Conservation (phyloP, 1,139 yeast genomes). For the Candida dubliniensis region DNA sequence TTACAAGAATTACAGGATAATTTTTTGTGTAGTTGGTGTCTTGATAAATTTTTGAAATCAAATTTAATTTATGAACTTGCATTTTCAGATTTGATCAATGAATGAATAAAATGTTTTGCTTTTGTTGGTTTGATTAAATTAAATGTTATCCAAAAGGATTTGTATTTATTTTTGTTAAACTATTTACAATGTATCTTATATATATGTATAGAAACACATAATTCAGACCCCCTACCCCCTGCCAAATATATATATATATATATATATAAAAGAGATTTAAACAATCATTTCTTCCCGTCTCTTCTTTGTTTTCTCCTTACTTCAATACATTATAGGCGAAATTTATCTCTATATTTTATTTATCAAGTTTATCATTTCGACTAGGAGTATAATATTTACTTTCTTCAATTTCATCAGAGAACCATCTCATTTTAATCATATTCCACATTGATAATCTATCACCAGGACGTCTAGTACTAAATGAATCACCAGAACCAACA, state of each 20-base stretch:
- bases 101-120: conserved; percentile 1
- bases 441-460: conserved; percentile 41
- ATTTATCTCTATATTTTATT: too few species aligned
- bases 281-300: too few species aligned
- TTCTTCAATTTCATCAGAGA: conserved; percentile 14
- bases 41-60: conserved; percentile 36
- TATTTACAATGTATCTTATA: conserved; percentile 1
- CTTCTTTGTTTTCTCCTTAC: too few species aligned
- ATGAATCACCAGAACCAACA: conserved; percentile 66
- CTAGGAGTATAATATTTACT: conserved; percentile 14
- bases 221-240: too few species aligned
- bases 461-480: conserved; percentile 51
- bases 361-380: conserved; percentile 14
- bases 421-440: conserved; percentile 26
- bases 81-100: conserved; percentile 32
- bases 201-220: not conserved
- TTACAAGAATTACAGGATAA: conserved; percentile 48
- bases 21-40: conserved; percentile 50
- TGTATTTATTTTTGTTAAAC: conserved; percentile 1
- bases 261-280: too few species aligned
- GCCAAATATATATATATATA: too few species aligned
- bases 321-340: too few species aligned
- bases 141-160: too few species aligned
- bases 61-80: conserved; percentile 47
- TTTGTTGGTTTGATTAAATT: not conserved